Base-by-base conservation (phyloP, 1,284 basidiomycete species). In the Ustilago trichophora region DNA sequence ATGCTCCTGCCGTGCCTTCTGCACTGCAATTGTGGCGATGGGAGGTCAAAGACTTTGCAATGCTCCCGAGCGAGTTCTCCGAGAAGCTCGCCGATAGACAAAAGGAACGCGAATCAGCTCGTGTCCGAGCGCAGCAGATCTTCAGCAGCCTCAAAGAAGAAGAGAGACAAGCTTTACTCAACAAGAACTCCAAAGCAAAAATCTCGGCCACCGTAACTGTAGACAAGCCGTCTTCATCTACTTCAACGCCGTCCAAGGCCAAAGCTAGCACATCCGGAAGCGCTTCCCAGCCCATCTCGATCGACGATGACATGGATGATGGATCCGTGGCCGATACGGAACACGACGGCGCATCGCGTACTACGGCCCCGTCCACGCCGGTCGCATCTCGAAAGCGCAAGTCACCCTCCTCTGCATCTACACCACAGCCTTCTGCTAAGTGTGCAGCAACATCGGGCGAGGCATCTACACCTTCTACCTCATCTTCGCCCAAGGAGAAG, bases 11-110 rank as follows among this genome's bases (percentile, higher is more conserved):
- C 15, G 27, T 69, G 6, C 64, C 59, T 7, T 51, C 78, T 48
- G 67, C 70, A 16, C 72, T 90, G 27, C 88, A 87, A 68, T 83
- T 91, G n/a, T 94, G 91, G 91, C 85, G 92, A 59, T 93, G 92
- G 92, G 92, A 94, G 77, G 88, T 90, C 7, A 88, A 85, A 68
- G 85, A 87, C 13, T 83, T 85, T 44, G 83, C 86, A 41, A 89
- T 89, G 87, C 82, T 93, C 27, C 91, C 91, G 0, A 88, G 87
- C 75, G 87, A 86, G 72, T 85, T 85, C 8, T 84, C 84, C 54
- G 89, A 91, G 58, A 90, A 87, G 78, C 86, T 86, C 1, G 85
- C 88, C 29, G 81, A 81, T 16, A 85, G 91, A 67, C 81, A 85
- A 12, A 83, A 84, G 22, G 91, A 93, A 70, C 86, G 91, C 52